Base-by-base conservation (phyloP, 169 alveolate genomes). In the Cryptosporidium ryanae region DNA sequence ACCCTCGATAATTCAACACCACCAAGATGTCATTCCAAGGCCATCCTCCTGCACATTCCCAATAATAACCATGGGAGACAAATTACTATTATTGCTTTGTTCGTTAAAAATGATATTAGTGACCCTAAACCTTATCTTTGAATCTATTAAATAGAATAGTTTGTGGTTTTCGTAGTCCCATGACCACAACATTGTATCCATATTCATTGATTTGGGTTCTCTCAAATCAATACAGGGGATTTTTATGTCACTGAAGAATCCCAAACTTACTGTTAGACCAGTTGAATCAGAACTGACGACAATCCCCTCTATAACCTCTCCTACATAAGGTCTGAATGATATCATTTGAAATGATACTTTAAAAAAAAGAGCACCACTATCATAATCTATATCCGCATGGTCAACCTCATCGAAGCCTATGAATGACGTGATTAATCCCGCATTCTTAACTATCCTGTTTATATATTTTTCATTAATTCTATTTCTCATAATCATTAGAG, bases 1-100 rank as follows among this genome's bases (percentile, higher is more conserved):
- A 10, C 46, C 46, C 46, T 10, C 21, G 12, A 52, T 52, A 12
- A 17, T 4, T 76, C 29, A 76, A 61, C 64, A 57, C 87, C 87
- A 76, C 87, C 87, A 76, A 34, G 87, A 76, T 10, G 46, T 76
- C 87, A 76, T 76, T 0, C 87, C 87, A 6, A 76, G 87, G 52
- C 87, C 87, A 44, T 76, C 87, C 38, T 23, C 63, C 46, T 76
- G 87, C 21, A 76, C 87, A 59, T 76, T 76, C 18, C 87, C 87
- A 55, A 76, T 32, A 59, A 76, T 17, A 0, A 57, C 87, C 87
- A 76, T 76, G 8, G 87, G 44, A 23, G 87, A 44, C 31, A 76
- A 3, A 38, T 61, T 18, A 3, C 15, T 76, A 38, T 57, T 70
- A n/a, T 44, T 21, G 25, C 21, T 18, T 21, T 68, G 83, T 2